Base-by-base conservation (phyloP, 768 basidiomycete species). In the Psilocybe sp. region DNA sequence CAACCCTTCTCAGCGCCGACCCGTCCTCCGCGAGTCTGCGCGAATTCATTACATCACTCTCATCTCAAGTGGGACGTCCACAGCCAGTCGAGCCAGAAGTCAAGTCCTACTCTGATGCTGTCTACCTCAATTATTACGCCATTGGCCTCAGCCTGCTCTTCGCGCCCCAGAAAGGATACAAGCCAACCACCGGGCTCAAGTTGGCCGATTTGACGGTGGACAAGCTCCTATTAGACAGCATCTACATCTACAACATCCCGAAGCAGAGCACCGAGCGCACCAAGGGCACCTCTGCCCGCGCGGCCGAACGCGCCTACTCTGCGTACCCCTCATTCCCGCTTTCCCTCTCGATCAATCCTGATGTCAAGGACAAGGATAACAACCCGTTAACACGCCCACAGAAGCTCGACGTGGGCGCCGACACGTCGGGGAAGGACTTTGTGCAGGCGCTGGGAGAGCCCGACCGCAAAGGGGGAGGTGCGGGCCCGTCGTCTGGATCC, bases 381-480 rank as follows among this genome's bases (percentile, higher is more conserved):
- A 69, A 71, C 9, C 18, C 47, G 5, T 39, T 69, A 2, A 35
- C 61, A 32, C 74, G 77, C 15, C 69, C 78, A 2, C 38, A 70
- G 8, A 57, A 61, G 16, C 60, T 87, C 20, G 65, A 70, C 13
- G 62, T 90, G 7, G 64, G 61, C 6, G 64, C 64, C 28, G 72
- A 71, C 42, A 84, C 82, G 18, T 81, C 80, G 10, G 95, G 92
- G 2, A 85, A 86, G 60, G 83, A 92, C 0, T 84, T 98, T 52
- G 88, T 97, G 8, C 59, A 67, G 20, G 64, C 66, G 40, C 64
- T 97, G 40, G 93, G 93, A 9, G 95, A 98, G 67, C 95, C 95
- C 6, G 81, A 81, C 60, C 77, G 90, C 53, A 98, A 97, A 64
- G 95, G 95, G 6, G 93, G 94, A 16, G 94, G 95, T 1, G 73